Base-by-base conservation (phyloP, 441 rosid genomes). In the Bocquillonia castaneifolia region DNA sequence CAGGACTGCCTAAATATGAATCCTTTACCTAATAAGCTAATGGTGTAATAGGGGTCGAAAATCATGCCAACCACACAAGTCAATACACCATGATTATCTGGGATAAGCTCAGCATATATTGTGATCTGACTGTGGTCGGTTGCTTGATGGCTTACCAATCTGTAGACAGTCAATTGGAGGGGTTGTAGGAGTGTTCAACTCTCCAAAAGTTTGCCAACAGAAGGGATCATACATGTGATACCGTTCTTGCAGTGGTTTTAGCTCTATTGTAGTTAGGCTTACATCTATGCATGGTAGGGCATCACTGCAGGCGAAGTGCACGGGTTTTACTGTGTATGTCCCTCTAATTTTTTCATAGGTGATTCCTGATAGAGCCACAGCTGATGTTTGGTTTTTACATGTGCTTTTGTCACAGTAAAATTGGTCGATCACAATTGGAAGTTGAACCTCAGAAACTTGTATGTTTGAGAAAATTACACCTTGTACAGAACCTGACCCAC, bases 221-320 rank as follows among this genome's bases (percentile, higher is more conserved):
- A 75, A 87, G 29, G 99, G 88, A 65, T 85, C 80, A 62, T 73
- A 87, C 70, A 82, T 67, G 79, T 79, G 96, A 76, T 82, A 85
- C 36, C 42, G 48, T 74, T 84, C 86, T 78, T 82, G 89, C 67
- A 77, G 53, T 44, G 91, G 93, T 59, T 84, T 85, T 47, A 95
- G 84, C 78, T 92, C 78, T 40, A 95, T 83, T 48, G 76, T 70
- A 2, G 86, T 72, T 66, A 95, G 80, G 55, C 88, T 82, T 28
- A 95, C 84, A 71, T 85, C 92, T 36, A 82, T 57, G 45, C 98
- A 95, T 1, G 99, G 99, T 45, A 79, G 81, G 72, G 72, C 81
- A 76, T 95, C 97, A 23, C 99, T 95, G 70, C 99, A 95, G 66
- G 98, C 98, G 52, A 94, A 88, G 72, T 88, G 89, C 25, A 90